Conservation (phyloP, 2,329 filamentous ascomycete species). For the Onygenales sp. region DNA sequence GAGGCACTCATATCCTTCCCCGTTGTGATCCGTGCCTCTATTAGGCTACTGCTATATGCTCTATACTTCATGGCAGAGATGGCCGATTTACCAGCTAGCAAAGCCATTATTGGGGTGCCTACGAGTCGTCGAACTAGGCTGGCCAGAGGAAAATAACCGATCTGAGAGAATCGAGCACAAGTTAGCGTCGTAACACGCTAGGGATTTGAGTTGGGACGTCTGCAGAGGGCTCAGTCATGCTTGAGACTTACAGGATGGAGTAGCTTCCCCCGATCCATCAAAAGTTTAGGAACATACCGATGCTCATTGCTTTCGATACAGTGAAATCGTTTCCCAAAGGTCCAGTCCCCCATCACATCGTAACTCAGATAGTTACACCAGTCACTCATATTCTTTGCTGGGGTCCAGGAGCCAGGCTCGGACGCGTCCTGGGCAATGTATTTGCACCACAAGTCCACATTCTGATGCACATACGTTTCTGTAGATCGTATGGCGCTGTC, state of each 20-base stretch:
- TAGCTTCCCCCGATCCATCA: conserved; percentile 8
- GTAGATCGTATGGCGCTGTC: conserved; percentile 18
- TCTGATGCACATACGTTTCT: conserved; percentile 11
- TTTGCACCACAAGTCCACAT: conserved; percentile 11
- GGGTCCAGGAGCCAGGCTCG: conserved; percentile 13
- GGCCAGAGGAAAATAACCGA: conserved; percentile 6
- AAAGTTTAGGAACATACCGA: conserved; percentile 20
- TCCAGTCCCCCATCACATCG: conserved; percentile 27
- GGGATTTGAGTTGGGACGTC: neutral
- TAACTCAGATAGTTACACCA: conserved; percentile 23
- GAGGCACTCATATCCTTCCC: conserved; percentile 14
- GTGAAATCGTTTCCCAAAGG: conserved; percentile 26
- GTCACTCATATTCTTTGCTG: conserved; percentile 16
- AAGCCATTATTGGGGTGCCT: conserved; percentile 10
- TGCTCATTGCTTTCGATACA: conserved; percentile 15
- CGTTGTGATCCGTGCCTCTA: conserved; percentile 32
- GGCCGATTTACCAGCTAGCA: conserved; percentile 12
- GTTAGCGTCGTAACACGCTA: neutral
- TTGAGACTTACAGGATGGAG: conserved; percentile 7
- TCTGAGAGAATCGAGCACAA: neutral
- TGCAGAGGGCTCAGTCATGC: neutral
- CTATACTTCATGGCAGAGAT: conserved; percentile 7
- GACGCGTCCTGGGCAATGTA: conserved; percentile 8
- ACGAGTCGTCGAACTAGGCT: conserved; percentile 11
- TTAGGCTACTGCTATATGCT: conserved; percentile 21